phyloP scores from a whole-genome alignment of 805 yeast genomes.

The Metschnikowia gelsemii region DNA sequence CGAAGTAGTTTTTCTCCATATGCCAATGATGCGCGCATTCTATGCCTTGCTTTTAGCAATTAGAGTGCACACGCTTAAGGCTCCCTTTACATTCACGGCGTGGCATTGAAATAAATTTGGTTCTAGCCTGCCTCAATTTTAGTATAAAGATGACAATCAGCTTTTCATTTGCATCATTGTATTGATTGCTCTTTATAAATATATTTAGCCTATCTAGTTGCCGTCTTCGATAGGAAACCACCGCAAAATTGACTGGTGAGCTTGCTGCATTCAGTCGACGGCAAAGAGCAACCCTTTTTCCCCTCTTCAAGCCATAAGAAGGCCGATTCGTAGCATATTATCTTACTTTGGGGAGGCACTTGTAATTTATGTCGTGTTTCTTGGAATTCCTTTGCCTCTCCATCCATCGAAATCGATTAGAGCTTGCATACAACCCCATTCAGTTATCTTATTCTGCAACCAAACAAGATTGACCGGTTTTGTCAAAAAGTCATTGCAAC shows the following conservation, averaged over 20 bases:
- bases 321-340: no score
- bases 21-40: slow-evolving; percentile 3
- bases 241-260: no score
- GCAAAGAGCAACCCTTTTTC: no score
- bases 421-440: slow-evolving; percentile 99
- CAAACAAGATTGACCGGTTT: slow-evolving; percentile 94
- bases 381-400: slow-evolving; percentile 28
- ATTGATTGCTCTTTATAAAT: no score
- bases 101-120: not conserved
- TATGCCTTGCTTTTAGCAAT: not conserved
- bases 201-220: no score
- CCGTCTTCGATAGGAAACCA: no score
- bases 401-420: slow-evolving; percentile 93
- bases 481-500: slow-evolving; percentile 94
- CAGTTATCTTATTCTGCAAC: slow-evolving; percentile 90
- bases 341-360: not conserved
- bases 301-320: no score
- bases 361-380: not conserved
- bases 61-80: not conserved
- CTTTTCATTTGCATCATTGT: no score
- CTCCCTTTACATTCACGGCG: not conserved
- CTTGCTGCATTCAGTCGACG: no score
- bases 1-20: slow-evolving; percentile 1
- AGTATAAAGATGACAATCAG: no score
- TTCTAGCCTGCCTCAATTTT: no score